phyloP scores from a whole-genome alignment of 1,139 yeast genomes.

The Meyerozyma elateridarum region DNA sequence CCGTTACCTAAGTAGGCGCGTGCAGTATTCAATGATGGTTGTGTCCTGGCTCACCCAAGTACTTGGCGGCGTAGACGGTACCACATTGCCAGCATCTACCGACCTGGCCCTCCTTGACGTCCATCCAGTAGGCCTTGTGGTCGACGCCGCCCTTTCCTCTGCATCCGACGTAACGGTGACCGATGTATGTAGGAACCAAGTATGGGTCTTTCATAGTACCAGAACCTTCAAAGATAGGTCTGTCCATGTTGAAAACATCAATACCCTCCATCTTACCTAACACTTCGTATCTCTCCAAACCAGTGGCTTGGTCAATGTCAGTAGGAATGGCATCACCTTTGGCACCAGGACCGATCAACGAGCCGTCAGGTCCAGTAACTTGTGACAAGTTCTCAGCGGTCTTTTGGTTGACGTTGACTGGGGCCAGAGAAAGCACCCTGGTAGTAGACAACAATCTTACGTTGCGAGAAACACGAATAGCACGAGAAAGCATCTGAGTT shows the following conservation, averaged over 20 bases:
- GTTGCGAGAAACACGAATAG: conserved; percentile 36
- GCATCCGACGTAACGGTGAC: conserved; percentile 95
- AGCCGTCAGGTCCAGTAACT: conserved; percentile 67
- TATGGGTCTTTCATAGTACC: conserved; percentile 90
- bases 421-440: conserved; percentile 23
- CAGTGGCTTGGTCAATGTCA: conserved; percentile 94
- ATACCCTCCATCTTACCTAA: conserved; percentile 95
- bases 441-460: conserved; percentile 39
- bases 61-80: conserved; percentile 84
- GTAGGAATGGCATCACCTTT: conserved; percentile 79
- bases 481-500: conserved; percentile 38
- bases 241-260: conserved; percentile 89
- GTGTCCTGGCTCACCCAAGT: conserved; percentile 77
- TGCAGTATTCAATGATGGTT: conserved; percentile 50
- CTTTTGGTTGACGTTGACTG: conserved; percentile 24
- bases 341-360: conserved; percentile 91
- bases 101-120: conserved; percentile 76
- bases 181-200: conserved; percentile 85
- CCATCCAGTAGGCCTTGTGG: conserved; percentile 90
- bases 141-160: conserved; percentile 89
- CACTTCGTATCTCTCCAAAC: conserved; percentile 94
- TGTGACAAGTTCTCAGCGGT: conserved; percentile 70
- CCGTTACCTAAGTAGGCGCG: too few species aligned
- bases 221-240: conserved; percentile 79
- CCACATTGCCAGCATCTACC: conserved; percentile 99